These are phyloP conservation scores for Podosphaera leucotricha DNA, from an alignment of 2,329 filamentous ascomycete species.

Conservation along the genomic window DNA sequence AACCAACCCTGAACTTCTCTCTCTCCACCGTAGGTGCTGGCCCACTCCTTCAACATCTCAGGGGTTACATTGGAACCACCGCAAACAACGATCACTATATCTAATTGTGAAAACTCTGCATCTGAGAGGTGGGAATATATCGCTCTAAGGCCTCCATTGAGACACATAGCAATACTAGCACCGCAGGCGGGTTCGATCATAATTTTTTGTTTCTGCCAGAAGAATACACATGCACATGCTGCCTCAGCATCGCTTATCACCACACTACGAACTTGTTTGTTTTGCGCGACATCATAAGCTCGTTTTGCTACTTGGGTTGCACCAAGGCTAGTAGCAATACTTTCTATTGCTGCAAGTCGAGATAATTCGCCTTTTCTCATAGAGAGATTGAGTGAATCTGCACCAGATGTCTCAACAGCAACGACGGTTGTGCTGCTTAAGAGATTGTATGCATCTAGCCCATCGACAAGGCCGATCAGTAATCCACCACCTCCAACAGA, in stretches of 20 bases:
- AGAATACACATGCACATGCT: conserved; percentile 47
- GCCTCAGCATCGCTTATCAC: conserved; percentile 58
- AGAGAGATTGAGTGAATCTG: conserved; percentile 42
- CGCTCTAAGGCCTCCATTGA: conserved; percentile 37
- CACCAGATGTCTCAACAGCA: conserved; percentile 54
- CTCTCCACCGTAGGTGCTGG: conserved; percentile 18
- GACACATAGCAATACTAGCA: conserved; percentile 48
- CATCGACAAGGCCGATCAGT: conserved; percentile 51
- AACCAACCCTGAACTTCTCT: neutral
- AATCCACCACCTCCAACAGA: conserved; percentile 63
- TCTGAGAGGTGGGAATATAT: conserved; percentile 29
- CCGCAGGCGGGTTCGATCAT: conserved; percentile 74
- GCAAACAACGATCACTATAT: conserved; percentile 67
- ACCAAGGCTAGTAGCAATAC: conserved; percentile 50
- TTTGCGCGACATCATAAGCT: conserved; percentile 39
- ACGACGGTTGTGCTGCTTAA: conserved; percentile 25
- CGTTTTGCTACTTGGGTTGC: conserved; percentile 44
- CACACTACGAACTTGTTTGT: conserved; percentile 29
- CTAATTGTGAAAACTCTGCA: conserved; percentile 37
- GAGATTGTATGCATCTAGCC: conserved; percentile 17
- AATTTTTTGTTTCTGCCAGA: conserved; percentile 61
- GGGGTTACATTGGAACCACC: conserved; percentile 48
- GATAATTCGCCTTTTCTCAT: conserved; percentile 32
- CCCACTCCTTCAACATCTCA: conserved; percentile 34
- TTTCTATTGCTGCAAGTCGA: conserved; percentile 48